phyloP scores from a whole-genome alignment of 257 asterid genomes.

The Salvia splendens region DNA sequence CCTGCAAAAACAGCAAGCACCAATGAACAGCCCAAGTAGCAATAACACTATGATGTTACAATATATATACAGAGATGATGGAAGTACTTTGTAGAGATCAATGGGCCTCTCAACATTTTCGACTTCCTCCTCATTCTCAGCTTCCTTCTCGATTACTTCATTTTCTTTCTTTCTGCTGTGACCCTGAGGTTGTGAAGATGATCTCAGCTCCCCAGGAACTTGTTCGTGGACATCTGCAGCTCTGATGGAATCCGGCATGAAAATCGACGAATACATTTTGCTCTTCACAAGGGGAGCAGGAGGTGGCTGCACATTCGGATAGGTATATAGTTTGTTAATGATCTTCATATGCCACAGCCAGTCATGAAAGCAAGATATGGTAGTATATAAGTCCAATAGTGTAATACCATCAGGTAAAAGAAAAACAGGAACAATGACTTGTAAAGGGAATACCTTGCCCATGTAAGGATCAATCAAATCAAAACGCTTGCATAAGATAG shows the following conservation, averaged over 20 bases:
- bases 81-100: slow-evolving; percentile 82
- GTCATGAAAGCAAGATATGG: slow-evolving; percentile 14
- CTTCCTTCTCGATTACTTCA: slow-evolving; percentile 45
- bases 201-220: slow-evolving; percentile 27
- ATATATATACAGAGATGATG: slow-evolving; percentile 3
- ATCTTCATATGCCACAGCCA: slow-evolving; percentile 14
- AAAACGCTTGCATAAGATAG: slow-evolving; percentile 95
- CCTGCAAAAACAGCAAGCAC: slow-evolving; percentile 46
- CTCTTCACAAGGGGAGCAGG: slow-evolving; percentile 78
- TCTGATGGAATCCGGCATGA: slow-evolving; percentile 63
- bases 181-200: slow-evolving; percentile 38
- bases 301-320: slow-evolving; percentile 68
- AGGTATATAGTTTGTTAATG: not conserved
- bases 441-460: slow-evolving; percentile 72
- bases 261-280: slow-evolving; percentile 82
- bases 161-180: slow-evolving; percentile 34
- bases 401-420: not conserved
- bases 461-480: slow-evolving; percentile 90
- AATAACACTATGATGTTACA: not conserved
- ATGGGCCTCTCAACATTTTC: slow-evolving; percentile 89
- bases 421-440: not conserved
- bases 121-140: slow-evolving; percentile 53
- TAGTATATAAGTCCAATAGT: not conserved
- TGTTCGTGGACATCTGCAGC: slow-evolving; percentile 46
- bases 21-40: slow-evolving; percentile 5